Evolutionary conservation across 1,284 basidiomycete species (phyloP).

Genomic region (Amylostereum chailletii): DNA sequence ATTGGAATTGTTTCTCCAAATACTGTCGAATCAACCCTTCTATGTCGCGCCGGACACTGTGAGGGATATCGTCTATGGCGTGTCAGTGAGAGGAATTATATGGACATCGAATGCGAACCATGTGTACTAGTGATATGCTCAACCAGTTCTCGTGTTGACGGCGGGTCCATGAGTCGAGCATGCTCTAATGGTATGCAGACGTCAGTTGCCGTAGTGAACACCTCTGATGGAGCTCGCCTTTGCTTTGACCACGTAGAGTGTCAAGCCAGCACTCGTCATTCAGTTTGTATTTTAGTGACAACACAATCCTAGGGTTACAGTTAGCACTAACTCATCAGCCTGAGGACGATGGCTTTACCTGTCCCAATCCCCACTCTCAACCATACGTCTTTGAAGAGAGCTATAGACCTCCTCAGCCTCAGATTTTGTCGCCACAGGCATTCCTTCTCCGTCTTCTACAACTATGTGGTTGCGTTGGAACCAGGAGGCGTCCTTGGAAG

Average conservation of each 20-base stretch:
- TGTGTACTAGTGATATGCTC: background rate
- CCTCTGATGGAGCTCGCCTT: conserved; percentile 7
- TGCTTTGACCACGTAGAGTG: conserved; percentile 9
- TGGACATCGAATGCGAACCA: conserved; percentile 5
- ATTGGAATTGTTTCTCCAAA: conserved; percentile 14
- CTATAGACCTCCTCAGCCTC: conserved; percentile 13
- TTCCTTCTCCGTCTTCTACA: background rate
- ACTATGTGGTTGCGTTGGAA: too few species aligned
- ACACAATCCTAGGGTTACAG: conserved; percentile 8
- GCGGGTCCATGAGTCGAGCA: conserved; percentile 9
- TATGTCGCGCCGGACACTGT: conserved; percentile 12
- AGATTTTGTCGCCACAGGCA: conserved; percentile 9
- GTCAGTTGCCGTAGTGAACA: background rate
- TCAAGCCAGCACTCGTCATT: conserved; percentile 16
- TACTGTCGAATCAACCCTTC: conserved; percentile 11
- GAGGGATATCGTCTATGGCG: conserved; percentile 5
- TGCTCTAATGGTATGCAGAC: conserved; percentile 6
- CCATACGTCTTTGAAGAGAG: conserved; percentile 13
- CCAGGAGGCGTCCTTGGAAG: background rate
- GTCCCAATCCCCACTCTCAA: conserved; percentile 17
- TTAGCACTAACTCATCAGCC: background rate
- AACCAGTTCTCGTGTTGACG: conserved; percentile 12
- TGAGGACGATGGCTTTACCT: conserved; percentile 7
- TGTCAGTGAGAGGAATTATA: too few species aligned
- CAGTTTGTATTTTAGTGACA: conserved; percentile 13